Evolutionary conservation across 495 filamentous ascomycete genomes (phyloP).

Genomic region (Geopyxis carbonaria): DNA sequence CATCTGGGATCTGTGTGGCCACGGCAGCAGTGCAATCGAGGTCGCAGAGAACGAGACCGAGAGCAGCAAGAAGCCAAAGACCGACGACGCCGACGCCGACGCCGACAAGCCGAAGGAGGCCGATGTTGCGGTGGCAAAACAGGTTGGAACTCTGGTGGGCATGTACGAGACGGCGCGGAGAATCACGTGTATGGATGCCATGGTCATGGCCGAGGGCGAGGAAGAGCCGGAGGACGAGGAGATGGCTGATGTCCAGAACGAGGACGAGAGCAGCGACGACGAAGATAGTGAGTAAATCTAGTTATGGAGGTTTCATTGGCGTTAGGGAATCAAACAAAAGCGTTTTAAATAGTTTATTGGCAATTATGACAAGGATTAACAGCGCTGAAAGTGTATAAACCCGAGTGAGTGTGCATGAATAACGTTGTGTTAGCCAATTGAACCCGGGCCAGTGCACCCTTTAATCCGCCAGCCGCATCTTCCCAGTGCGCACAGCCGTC

Average conservation of each 20-base stretch:
- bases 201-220: slow-evolving; percentile 46
- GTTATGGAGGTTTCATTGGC: neutral
- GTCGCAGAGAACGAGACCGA: slow-evolving; percentile 10
- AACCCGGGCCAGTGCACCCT: too few species aligned
- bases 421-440: too few species aligned
- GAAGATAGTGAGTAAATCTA: slow-evolving; percentile 10
- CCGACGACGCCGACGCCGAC: slow-evolving; percentile 26
- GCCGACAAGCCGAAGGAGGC: slow-evolving; percentile 19
- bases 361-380: too few species aligned
- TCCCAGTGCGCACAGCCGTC: too few species aligned
- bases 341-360: too few species aligned
- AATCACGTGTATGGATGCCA: slow-evolving; percentile 76
- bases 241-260: slow-evolving; percentile 3
- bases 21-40: slow-evolving; percentile 18
- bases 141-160: slow-evolving; percentile 55
- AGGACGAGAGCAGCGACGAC: slow-evolving; percentile 7
- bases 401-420: too few species aligned
- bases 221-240: slow-evolving; percentile 18
- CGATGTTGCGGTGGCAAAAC: slow-evolving; percentile 24
- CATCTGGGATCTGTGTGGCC: slow-evolving; percentile 46
- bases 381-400: too few species aligned
- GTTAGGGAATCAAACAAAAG: too few species aligned
- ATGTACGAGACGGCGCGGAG: slow-evolving; percentile 72
- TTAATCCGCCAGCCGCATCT: too few species aligned
- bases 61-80: slow-evolving; percentile 8